Evolutionary conservation across 345 rosid species (phyloP), one percentile per base, ranked within the genome.

Genomic region (Salix arbutifolia): DNA sequence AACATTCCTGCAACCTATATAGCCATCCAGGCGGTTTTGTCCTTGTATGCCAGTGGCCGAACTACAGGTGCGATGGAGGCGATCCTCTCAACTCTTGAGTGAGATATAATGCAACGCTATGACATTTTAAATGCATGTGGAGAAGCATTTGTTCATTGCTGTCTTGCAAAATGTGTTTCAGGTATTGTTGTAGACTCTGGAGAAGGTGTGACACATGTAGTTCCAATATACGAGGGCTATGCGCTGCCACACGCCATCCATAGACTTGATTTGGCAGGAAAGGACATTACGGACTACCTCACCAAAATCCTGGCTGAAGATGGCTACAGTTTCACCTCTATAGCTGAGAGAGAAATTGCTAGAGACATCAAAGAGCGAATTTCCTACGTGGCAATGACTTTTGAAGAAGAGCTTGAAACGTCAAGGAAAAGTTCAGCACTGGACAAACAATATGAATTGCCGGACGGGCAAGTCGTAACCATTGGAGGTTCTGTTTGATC

Each of bases 401-500:
- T 78, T 61, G 79, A 84, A 67, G 81, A 85, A 70, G 87, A 89
- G 84, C 78, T 85, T 0, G 88, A 61, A 31, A 78, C 74, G 17
- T 83, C 90, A 6, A 85, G 72, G 82, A 80, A 79, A 74, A 83
- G 86, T 8, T 79, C 86, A 19, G 83, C 77, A 65, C 75, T 84
- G n/a, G 80, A 88, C 68, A 81, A 81, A 79, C 76, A 77, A 76
- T 88, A 87, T 53, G 87, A 88, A 82, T 74, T 88, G 70, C 91
- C 89, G 2, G 89, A 83, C 74, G 87, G 88, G 35, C 90, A 88
- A 78, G 89, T 86, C 73, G 80, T 88, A 53, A 83, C 86, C 0
- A 84, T 85, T 6, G 83, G 91, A 87, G 56, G 83, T 85, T 61
- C 85, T 88, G 5, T 88, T 85, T 72, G 82, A 87, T 74, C 91